Evolutionary conservation across 257 asterid species (phyloP).

Genomic region (Solanum microdontum): DNA sequence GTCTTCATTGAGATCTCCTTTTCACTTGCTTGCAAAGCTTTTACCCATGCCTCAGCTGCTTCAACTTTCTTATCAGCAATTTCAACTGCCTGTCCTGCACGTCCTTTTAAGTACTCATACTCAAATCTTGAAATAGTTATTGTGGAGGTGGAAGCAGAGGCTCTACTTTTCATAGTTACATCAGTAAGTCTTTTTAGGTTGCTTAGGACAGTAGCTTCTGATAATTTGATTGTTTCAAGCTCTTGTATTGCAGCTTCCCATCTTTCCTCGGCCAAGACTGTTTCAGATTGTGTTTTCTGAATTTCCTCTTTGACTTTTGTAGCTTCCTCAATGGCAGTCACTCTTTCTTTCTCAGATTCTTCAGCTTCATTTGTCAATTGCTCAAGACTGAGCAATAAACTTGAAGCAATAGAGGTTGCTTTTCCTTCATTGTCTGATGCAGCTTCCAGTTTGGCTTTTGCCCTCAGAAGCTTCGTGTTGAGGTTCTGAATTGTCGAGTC

Average conservation of each 20-base stretch:
- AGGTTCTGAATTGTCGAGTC: conserved; percentile 49
- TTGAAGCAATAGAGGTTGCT: conserved; percentile 36
- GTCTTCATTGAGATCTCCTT: conserved; percentile 49
- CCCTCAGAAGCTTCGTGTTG: conserved; percentile 54
- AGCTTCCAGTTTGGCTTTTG: conserved; percentile 55
- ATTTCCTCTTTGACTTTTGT: conserved; percentile 30
- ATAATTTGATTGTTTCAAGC: conserved; percentile 45
- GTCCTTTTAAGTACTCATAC: conserved; percentile 63
- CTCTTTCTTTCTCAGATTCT: conserved; percentile 33
- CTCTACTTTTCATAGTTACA: conserved; percentile 41
- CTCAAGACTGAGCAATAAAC: conserved; percentile 37
- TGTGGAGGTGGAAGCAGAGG: conserved; percentile 33
- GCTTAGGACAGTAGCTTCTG: conserved; percentile 57
- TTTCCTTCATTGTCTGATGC: conserved; percentile 46
- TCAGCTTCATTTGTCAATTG: conserved; percentile 46
- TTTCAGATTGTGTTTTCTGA: conserved; percentile 44
- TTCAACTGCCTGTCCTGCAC: conserved; percentile 57
- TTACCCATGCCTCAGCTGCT: conserved; percentile 88
- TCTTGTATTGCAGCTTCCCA: conserved; percentile 47
- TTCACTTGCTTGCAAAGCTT: conserved; percentile 74
- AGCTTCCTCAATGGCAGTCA: conserved; percentile 35
- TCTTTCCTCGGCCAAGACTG: conserved; percentile 42
- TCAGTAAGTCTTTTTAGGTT: conserved; percentile 40
- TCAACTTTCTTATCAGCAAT: conserved; percentile 76
- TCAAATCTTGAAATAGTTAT: conserved; percentile 69